phyloP scores from a whole-genome alignment of 2,329 filamentous ascomycete species.

The Ophiostoma populinum region DNA sequence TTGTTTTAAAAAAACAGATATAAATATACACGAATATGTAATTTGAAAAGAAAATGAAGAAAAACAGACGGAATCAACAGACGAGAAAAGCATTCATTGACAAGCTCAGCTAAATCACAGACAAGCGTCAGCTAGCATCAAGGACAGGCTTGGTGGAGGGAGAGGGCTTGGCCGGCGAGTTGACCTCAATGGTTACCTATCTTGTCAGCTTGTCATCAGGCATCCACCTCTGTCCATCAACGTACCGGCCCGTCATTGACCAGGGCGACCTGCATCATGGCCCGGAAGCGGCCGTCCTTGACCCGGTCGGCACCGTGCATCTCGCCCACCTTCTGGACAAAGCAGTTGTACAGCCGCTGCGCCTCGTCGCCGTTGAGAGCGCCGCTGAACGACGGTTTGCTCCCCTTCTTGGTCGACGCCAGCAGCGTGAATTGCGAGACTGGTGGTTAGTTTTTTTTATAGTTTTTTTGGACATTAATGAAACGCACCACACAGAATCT shows the following conservation, averaged over 20 bases:
- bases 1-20: no score
- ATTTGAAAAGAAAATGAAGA: no score
- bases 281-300: conserved; percentile 92
- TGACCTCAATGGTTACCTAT: conserved; percentile 7
- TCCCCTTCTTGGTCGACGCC: conserved; percentile 86
- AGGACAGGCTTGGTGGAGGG: neutral
- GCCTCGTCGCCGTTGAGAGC: conserved; percentile 67
- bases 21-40: no score
- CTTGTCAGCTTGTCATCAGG: no score
- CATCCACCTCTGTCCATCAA: no score
- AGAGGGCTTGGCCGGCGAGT: neutral
- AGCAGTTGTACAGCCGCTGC: conserved; percentile 65
- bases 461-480: neutral
- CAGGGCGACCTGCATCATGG: conserved; percentile 94
- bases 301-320: conserved; percentile 59
- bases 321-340: conserved; percentile 58
- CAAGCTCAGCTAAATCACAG: no score
- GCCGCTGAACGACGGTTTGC: conserved; percentile 86
- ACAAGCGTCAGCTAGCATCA: neutral
- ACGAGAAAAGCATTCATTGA: no score
- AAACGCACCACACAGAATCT: conserved; percentile 74
- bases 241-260: conserved; percentile 66
- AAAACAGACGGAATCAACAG: no score
- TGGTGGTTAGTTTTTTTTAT: conserved; percentile 21
- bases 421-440: conserved; percentile 95